Conservation (phyloP, 345 rosid genomes). For the Salix koriyanagi region DNA sequence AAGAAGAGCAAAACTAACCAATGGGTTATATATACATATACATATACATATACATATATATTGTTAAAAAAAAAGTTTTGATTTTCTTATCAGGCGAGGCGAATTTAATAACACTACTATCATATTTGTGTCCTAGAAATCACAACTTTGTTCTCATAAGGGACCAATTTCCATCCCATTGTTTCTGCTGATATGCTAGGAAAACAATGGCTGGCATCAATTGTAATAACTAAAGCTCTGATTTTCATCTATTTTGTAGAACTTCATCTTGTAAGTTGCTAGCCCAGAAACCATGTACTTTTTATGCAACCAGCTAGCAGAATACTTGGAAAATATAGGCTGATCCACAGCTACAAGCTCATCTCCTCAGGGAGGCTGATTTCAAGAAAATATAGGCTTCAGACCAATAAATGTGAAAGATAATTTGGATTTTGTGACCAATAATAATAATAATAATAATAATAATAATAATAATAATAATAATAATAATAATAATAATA, state of each 20-base stretch:
- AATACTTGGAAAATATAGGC: background rate
- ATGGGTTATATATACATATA: no score
- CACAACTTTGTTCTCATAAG: no score
- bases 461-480: no score
- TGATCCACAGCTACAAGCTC: slow-evolving; percentile 40
- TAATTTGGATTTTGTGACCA: background rate
- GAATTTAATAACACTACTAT: no score
- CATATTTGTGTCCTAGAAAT: no score
- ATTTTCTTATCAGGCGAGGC: no score
- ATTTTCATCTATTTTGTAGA: background rate
- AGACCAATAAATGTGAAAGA: background rate
- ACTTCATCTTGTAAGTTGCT: background rate
- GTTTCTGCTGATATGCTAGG: background rate
- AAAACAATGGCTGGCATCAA: background rate
- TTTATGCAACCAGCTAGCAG: background rate
- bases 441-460: background rate
- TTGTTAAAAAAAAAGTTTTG: no score
- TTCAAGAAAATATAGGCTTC: slow-evolving; percentile 83
- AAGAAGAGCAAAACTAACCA: no score
- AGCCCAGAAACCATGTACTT: background rate
- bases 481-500: background rate
- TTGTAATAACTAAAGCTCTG: background rate
- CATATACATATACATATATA: no score
- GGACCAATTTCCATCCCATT: background rate
- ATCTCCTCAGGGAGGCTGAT: slow-evolving; percentile 71